Evolutionary conservation across 495 filamentous ascomycete species (phyloP), one percentile per base, ranked within the genome.

Genomic region (Hypoxylon subgilvum): DNA sequence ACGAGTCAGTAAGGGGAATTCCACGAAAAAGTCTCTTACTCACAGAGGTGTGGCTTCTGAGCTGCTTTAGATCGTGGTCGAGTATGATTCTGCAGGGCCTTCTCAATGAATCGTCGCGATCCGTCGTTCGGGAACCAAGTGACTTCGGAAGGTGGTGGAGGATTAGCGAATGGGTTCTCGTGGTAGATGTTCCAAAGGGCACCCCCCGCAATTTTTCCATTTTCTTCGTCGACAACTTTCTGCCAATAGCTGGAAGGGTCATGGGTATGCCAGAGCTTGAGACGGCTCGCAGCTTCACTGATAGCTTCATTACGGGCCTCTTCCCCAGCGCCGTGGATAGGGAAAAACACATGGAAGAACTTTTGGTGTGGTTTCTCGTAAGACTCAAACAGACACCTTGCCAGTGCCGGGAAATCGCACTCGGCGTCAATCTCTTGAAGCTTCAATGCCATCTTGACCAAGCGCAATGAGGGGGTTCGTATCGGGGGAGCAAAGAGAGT

Each of bases 91-190:
- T 61, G 56, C 22, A 72, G 47, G 14, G 57, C 49, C 38, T 69
- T 45, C 27, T 71, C 66, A 1, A 50, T 64, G 18, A 71, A 70
- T 4, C 40, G 18, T 17, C 66, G 57, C 1, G 44, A 42, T 41
- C 52, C 51, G 52, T 66, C 70, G 30, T 69, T 65, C 0, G 72
- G 69, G 45, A 73, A 70, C 71, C 73, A 74, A 45, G 46, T 71
- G 38, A 55, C 65, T 23, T 22, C 52, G 34, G 45, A 46, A 43
- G 18, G 21, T 32, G 30, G 4, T n/a, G n/a, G n/a, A n/a, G 36
- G 8, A 3, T 42, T 6, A 17, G 45, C 45, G 28, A 73, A 71
- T 8, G 64, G 68, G 42, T 69, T 74, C 16, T 71, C 68, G 8
- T 52, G 62, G 34, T 66, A 53, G 12, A 72, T 66, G 25, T 72